These are phyloP conservation scores for Colletotrichum agaves DNA, from an alignment of 2,329 filamentous ascomycete species.

Conservation along the genomic window DNA sequence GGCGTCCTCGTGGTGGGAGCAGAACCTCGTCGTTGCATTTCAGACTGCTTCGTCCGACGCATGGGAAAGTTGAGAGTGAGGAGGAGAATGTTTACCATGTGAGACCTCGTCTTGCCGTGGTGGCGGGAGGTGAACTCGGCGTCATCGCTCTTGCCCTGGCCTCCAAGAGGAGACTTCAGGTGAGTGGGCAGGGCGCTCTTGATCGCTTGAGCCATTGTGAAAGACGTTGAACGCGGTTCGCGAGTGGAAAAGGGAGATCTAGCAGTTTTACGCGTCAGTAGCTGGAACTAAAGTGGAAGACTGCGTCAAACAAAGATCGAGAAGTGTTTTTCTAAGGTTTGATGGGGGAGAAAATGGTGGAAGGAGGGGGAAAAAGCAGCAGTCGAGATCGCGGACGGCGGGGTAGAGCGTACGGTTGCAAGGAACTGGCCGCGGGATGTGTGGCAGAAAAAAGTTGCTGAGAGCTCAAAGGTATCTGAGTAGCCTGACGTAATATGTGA, in stretches of 20 bases:
- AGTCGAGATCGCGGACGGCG: slow-evolving; percentile 26
- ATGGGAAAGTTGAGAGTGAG: slow-evolving; percentile 14
- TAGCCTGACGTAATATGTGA: slow-evolving; percentile 38
- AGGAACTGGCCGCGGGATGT: slow-evolving; percentile 25
- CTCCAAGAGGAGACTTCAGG: slow-evolving; percentile 69
- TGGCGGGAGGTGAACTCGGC: slow-evolving; percentile 71
- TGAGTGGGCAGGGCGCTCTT: slow-evolving; percentile 85
- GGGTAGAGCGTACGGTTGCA: slow-evolving; percentile 30
- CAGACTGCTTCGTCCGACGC: slow-evolving; percentile 9
- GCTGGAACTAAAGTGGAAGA: background rate
- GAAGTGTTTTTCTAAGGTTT: background rate
- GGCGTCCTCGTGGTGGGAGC: background rate
- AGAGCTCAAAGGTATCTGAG: slow-evolving; percentile 26
- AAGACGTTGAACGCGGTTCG: slow-evolving; percentile 34
- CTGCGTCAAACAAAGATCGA: background rate
- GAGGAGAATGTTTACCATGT: slow-evolving; percentile 74
- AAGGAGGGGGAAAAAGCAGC: slow-evolving; percentile 14
- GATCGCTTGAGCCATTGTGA: slow-evolving; percentile 74
- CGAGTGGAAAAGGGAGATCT: slow-evolving; percentile 9
- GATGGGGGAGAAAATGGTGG: background rate
- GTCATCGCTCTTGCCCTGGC: slow-evolving; percentile 54
- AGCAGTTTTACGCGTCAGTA: slow-evolving; percentile 1
- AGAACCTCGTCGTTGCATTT: background rate
- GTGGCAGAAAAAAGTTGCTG: slow-evolving; percentile 19
- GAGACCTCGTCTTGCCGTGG: slow-evolving; percentile 86